Percentiles rank a stretch among this genome's conserved stretches.
These are phyloP conservation scores for Leptoxyphium fumago DNA, from an alignment of 2,329 filamentous ascomycete genomes.

Conservation along the genomic window DNA sequence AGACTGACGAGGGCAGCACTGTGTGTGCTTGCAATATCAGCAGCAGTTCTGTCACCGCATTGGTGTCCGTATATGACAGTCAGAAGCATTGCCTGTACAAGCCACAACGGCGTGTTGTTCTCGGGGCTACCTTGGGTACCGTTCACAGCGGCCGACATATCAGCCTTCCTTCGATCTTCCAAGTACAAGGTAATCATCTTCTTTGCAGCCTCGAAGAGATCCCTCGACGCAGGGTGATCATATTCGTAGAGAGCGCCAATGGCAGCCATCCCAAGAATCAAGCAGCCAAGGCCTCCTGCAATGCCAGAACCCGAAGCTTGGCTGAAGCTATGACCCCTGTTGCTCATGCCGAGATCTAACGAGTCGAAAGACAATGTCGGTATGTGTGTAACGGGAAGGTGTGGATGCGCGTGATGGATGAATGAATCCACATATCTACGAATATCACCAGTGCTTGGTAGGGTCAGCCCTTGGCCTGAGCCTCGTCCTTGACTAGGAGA, in stretches of 20 bases:
- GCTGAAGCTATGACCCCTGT: conserved; percentile 25
- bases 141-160: conserved; percentile 49
- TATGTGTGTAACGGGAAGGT: conserved; percentile 86
- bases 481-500: conserved; percentile 22
- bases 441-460: conserved; percentile 73
- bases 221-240: conserved; percentile 63
- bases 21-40: conserved; percentile 84
- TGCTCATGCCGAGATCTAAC: conserved; percentile 46
- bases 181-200: conserved; percentile 90
- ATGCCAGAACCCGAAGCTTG: conserved; percentile 24
- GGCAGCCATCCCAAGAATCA: conserved; percentile 79
- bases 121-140: conserved; percentile 27
- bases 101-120: conserved; percentile 67
- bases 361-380: conserved; percentile 84
- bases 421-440: conserved; percentile 85
- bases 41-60: conserved; percentile 78
- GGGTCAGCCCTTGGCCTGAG: conserved; percentile 29
- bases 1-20: conserved; percentile 83
- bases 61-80: conserved; percentile 95
- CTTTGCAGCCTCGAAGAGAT: conserved; percentile 84
- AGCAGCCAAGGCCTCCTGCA: conserved; percentile 67
- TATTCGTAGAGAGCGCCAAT: conserved; percentile 76
- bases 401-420: conserved; percentile 82
- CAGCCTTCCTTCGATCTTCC: conserved; percentile 76
- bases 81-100: conserved; percentile 91